A percentile compares a stretch with the other conserved stretches of the same genome.
Evolutionary conservation across 768 basidiomycete species (phyloP).

Genomic region (Tulasnella calospora): DNA sequence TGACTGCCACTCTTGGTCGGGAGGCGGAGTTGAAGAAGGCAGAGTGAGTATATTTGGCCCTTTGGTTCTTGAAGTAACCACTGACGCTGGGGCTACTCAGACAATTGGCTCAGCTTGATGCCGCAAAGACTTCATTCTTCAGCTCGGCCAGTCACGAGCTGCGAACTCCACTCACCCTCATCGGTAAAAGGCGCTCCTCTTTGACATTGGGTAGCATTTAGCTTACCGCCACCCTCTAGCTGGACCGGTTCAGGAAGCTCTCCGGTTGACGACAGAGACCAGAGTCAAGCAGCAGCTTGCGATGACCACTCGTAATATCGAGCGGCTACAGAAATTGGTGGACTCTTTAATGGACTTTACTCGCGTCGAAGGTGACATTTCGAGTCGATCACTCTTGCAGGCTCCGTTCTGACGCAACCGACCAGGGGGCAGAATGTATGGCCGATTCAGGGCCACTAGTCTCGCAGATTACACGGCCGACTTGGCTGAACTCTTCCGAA

Average conservation of each 20-base stretch:
- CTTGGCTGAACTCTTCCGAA: conserved; percentile 37
- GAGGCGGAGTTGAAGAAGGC: conserved; percentile 34
- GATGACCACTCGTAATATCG: conserved; percentile 35
- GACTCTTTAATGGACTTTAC: conserved; percentile 41
- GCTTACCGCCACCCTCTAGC: not conserved
- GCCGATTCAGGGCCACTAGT: conserved; percentile 36
- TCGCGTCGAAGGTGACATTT: conserved; percentile 32
- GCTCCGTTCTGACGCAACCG: not conserved
- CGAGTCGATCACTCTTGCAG: not conserved
- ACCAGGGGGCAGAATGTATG: conserved; percentile 30
- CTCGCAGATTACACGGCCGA: conserved; percentile 36
- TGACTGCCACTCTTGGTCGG: conserved; percentile 31
- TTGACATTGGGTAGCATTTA: not conserved
- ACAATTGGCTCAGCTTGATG: conserved; percentile 33
- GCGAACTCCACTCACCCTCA: conserved; percentile 35
- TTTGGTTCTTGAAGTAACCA: not conserved
- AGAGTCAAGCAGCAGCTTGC: conserved; percentile 31
- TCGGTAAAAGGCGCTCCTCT: conserved; percentile 16
- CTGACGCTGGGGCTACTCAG: conserved; percentile 7
- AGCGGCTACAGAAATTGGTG: conserved; percentile 38
- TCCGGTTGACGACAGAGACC: conserved; percentile 25
- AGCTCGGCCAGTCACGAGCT: conserved; percentile 34
- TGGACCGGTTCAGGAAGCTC: conserved; percentile 33
- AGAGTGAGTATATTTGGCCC: conserved; percentile 26
- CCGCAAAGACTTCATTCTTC: conserved; percentile 35